These are phyloP conservation scores for Acacia concinna DNA, from an alignment of 331 rosid species.

Conservation along the genomic window DNA sequence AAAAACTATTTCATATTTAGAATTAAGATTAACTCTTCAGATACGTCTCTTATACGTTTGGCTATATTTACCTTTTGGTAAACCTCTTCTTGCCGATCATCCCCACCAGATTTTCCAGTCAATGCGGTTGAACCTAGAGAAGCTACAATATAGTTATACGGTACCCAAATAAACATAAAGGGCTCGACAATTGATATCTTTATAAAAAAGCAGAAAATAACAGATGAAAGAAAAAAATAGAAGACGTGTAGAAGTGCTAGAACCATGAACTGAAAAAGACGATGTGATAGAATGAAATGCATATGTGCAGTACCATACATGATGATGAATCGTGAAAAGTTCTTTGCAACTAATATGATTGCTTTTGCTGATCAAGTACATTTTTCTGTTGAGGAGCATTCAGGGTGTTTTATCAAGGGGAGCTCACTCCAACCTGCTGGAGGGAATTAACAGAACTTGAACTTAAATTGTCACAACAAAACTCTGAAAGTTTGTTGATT, in stretches of 20 bases:
- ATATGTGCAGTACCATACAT: constrained; percentile 37
- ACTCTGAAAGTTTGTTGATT: constrained; percentile 56
- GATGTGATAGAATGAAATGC: not conserved
- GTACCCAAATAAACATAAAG: constrained; percentile 16
- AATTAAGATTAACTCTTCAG: no score
- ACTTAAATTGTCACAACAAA: constrained; percentile 57
- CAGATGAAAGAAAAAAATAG: not conserved
- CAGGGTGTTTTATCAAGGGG: constrained; percentile 68
- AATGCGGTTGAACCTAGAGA: constrained; percentile 79
- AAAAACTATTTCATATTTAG: no score
- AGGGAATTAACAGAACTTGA: constrained; percentile 60
- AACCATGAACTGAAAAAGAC: not conserved
- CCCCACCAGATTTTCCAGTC: constrained; percentile 70
- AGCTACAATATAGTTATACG: constrained; percentile 45
- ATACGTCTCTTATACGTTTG: no score
- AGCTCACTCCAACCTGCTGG: constrained; percentile 60
- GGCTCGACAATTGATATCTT: not conserved
- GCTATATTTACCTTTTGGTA: constrained; percentile 66
- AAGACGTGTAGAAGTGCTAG: not conserved
- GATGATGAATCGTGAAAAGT: constrained; percentile 73
- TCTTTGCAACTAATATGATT: constrained; percentile 74
- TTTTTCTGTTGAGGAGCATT: constrained; percentile 65
- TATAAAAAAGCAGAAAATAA: not conserved
- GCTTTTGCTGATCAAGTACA: constrained; percentile 78
- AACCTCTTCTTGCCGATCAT: constrained; percentile 85